phyloP scores from a whole-genome alignment of 163 green algal genomes.

The Scenedesmus sp. region DNA sequence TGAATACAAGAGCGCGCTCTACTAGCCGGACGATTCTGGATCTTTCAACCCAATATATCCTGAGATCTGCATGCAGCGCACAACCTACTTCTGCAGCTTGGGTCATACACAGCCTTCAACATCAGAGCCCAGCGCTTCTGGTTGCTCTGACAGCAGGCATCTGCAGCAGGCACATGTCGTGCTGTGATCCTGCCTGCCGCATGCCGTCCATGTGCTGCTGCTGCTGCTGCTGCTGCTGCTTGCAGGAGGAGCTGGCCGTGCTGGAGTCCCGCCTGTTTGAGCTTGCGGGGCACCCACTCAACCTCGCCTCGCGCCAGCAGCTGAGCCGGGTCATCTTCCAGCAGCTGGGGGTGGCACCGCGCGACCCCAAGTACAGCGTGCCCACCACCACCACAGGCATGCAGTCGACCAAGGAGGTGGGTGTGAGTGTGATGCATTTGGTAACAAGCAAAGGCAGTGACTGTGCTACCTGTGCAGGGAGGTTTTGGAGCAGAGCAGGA shows the following conservation, averaged over 20 bases:
- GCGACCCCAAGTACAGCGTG: neutral
- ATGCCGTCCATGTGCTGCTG: neutral
- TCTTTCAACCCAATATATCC: neutral
- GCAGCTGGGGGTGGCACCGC: slow-evolving; percentile 14
- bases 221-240: neutral
- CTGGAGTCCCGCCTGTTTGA: slow-evolving; percentile 24
- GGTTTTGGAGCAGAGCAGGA: no score
- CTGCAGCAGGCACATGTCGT: no score
- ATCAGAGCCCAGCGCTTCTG: no score
- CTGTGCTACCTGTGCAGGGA: no score
- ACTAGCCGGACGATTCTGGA: neutral
- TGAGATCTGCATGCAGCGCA: no score
- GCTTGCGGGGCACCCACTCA: slow-evolving; percentile 4
- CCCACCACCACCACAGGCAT: slow-evolving; percentile 6
- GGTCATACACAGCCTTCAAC: no score
- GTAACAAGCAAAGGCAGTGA: no score
- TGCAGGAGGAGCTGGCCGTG: neutral
- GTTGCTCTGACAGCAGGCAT: no score
- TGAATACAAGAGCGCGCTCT: neutral
- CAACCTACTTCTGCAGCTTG: no score
- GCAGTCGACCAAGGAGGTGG: neutral
- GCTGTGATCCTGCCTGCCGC: neutral
- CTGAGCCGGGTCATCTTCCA: slow-evolving; percentile 21
- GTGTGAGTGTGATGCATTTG: no score
- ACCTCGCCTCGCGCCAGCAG: neutral